phyloP scores from a whole-genome alignment of 495 filamentous ascomycete genomes.

The Aspergillus steynii region DNA sequence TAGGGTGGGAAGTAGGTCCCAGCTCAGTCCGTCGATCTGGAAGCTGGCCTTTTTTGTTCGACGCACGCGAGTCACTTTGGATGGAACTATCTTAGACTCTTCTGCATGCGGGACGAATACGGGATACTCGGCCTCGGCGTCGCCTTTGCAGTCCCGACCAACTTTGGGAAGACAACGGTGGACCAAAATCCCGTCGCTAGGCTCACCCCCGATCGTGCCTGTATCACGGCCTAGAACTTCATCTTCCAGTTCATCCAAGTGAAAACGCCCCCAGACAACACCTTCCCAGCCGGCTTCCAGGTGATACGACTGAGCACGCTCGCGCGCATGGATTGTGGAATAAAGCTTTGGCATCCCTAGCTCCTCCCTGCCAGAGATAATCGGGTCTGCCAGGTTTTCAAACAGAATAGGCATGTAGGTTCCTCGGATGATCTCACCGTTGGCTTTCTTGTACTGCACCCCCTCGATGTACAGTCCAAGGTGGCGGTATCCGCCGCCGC shows the following conservation, averaged over 20 bases:
- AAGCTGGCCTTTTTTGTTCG: constrained; percentile 44
- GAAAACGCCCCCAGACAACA: constrained; percentile 44
- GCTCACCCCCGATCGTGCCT: constrained; percentile 31
- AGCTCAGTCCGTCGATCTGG: constrained; percentile 43
- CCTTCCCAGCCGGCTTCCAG: constrained; percentile 50
- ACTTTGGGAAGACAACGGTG: constrained; percentile 52
- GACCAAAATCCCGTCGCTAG: constrained; percentile 40
- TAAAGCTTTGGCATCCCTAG: constrained; percentile 59
- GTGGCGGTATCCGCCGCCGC: constrained; percentile 54
- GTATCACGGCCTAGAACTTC: constrained; percentile 27
- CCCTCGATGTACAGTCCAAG: constrained; percentile 59
- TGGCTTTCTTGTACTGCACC: constrained; percentile 52
- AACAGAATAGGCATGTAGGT: constrained; percentile 57
- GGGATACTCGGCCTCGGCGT: constrained; percentile 45
- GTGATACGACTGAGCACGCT: constrained; percentile 35
- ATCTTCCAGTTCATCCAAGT: constrained; percentile 38
- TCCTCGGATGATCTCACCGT: constrained; percentile 47
- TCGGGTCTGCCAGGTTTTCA: constrained; percentile 52
- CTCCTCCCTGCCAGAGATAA: constrained; percentile 55
- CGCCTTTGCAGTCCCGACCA: constrained; percentile 30
- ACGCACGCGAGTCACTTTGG: constrained; percentile 31
- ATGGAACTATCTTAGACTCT: constrained; percentile 33
- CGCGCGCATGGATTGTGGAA: constrained; percentile 45
- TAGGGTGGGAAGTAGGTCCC: constrained; percentile 53
- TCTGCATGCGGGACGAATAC: constrained; percentile 42